Base-by-base conservation (phyloP, 768 basidiomycete species). In the Lactarius tabidus region DNA sequence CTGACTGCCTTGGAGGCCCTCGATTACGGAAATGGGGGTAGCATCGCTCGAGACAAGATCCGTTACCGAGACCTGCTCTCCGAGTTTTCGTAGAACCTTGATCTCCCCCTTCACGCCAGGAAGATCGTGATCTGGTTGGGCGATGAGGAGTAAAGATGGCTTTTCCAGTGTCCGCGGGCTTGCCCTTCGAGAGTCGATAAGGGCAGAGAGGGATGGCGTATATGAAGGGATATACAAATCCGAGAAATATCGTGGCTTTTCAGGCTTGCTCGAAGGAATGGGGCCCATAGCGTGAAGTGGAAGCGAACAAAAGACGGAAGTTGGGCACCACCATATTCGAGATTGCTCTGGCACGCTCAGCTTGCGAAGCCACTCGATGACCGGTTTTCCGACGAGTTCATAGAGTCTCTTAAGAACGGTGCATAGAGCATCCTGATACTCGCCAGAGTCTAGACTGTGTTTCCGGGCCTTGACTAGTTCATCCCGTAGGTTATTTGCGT, bases 241-340 rank as follows among this genome's bases (percentile, higher is more conserved):
- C 6, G 48, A 59, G 63, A 64, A 64, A 35, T 64, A 59, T 12
- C 12, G 45, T n/a, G n/a, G n/a, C 45, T 12, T 28, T 12, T 2
- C 0, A 7, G 17, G 5, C 0, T 10, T 45, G 5, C 48, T 36
- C 1, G 61, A 57, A 18, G 61, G 48, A 20, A 63, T 29, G n/a
- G 61, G 61, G 12, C 61, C 62, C 62, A 63, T 63, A 2, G 62
- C 55, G 5, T 63, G 62, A 0, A 63, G 55, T 1, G 62, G 62
- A 20, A 62, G 61, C 12, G 23, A 57, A 20, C 55, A 56, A 17
- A 61, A 61, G 15, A 60, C 41, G 3, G 41, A 41, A 1, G 41
- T 41, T 41, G 41, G 41, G 41, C 41, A 41, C 59, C 29, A 55
- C 60, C 53, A 61, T 6, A 61, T n/a, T 5, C 60, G 28, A 6